These are phyloP conservation scores for Vaccinium macrocarpon DNA, from an alignment of 148 eudicot genomes.

Conservation along the genomic window DNA sequence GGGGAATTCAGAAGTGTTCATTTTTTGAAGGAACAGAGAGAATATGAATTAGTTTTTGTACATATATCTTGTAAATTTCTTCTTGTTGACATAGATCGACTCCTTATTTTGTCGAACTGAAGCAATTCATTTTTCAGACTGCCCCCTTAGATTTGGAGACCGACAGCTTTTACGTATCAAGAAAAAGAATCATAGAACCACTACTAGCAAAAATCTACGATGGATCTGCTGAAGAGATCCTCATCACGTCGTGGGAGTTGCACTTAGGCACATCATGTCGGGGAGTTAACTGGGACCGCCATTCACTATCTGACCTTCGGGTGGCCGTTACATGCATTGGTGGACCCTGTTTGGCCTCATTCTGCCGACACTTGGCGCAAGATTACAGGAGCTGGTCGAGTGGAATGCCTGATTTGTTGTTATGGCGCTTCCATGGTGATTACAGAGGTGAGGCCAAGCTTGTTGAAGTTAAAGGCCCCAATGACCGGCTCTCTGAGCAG, in stretches of 20 bases:
- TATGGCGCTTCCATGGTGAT: constrained; percentile 80
- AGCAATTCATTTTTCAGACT: constrained; percentile 43
- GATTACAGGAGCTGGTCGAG: constrained; percentile 90
- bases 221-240: constrained; percentile 79
- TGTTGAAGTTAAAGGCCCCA: constrained; percentile 95
- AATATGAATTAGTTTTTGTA: neutral
- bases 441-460: constrained; percentile 90
- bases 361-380: constrained; percentile 76
- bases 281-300: constrained; percentile 83
- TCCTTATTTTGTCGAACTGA: neutral
- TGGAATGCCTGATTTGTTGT: constrained; percentile 89
- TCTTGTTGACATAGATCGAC: neutral
- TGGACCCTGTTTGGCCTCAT: constrained; percentile 67
- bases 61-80: neutral
- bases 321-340: constrained; percentile 84
- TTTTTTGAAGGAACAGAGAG: no score
- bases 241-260: constrained; percentile 73
- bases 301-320: constrained; percentile 66
- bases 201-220: constrained; percentile 51
- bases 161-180: constrained; percentile 55
- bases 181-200: constrained; percentile 60
- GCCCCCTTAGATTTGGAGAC: constrained; percentile 87
- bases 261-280: constrained; percentile 78
- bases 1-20: no score
- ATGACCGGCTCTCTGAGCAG: constrained; percentile 89